Conservation (phyloP, 768 basidiomycete species). For the Lentinula detonsa region DNA sequence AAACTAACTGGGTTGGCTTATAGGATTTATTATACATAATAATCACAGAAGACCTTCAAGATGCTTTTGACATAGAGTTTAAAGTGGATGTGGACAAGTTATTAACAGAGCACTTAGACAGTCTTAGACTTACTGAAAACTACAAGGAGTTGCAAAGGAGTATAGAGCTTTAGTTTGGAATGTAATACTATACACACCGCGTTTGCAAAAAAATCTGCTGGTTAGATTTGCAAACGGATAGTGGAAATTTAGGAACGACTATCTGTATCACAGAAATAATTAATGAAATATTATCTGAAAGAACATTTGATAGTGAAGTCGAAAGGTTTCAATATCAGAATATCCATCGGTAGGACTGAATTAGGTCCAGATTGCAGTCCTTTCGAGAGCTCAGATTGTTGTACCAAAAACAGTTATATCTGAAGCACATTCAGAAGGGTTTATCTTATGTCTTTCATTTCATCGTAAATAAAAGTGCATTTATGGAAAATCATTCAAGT, state of each 20-base stretch:
- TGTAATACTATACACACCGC: background rate
- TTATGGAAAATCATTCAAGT: background rate
- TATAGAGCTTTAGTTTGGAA: too few relatives aligned
- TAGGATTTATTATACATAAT: too few relatives aligned
- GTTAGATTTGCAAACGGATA: background rate
- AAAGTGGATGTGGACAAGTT: too few relatives aligned
- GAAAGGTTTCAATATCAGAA: background rate
- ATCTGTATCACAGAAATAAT: background rate
- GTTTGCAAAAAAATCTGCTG: background rate
- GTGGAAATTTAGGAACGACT: background rate
- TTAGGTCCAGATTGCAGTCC: background rate
- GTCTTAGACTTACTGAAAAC: too few relatives aligned
- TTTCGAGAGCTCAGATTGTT: background rate
- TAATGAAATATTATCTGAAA: background rate
- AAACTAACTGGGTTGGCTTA: too few relatives aligned
- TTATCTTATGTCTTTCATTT: background rate
- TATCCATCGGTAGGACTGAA: background rate
- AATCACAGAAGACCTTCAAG: too few relatives aligned
- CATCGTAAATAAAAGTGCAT: background rate
- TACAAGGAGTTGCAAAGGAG: too few relatives aligned
- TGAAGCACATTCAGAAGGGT: background rate
- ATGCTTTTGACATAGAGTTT: too few relatives aligned
- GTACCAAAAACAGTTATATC: background rate
- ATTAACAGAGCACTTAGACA: too few relatives aligned
- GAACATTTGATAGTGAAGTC: background rate